Conservation (phyloP, 2,329 filamentous ascomycete species). For the Pestalotiopsis sp. region DNA sequence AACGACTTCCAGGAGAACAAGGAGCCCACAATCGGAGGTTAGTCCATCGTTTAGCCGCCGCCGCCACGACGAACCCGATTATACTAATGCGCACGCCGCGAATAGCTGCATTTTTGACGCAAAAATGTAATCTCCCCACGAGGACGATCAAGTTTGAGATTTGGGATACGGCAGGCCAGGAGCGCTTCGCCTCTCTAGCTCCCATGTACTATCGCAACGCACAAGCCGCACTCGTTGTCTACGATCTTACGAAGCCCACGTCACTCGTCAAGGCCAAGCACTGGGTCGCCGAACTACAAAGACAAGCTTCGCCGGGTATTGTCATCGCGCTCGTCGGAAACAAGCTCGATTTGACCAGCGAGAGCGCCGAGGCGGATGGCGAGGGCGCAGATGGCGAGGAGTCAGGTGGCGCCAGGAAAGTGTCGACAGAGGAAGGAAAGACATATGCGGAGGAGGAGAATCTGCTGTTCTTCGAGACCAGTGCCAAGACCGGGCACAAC, state of each 20-base stretch:
- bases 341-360: slow-evolving; percentile 86
- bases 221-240: slow-evolving; percentile 95
- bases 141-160: slow-evolving; percentile 94
- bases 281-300: slow-evolving; percentile 97
- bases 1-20: slow-evolving; percentile 99
- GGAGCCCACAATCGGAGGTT: slow-evolving; percentile 98
- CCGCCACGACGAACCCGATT: slow-evolving; percentile 7
- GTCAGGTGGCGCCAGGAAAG: slow-evolving; percentile 78
- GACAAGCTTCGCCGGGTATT: slow-evolving; percentile 93
- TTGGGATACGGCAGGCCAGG: slow-evolving; percentile 98
- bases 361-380: slow-evolving; percentile 54
- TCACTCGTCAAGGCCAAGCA: slow-evolving; percentile 97
- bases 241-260: slow-evolving; percentile 96
- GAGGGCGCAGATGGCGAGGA: slow-evolving; percentile 57
- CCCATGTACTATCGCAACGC: slow-evolving; percentile 99
- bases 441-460: slow-evolving; percentile 93
- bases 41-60: slow-evolving; percentile 29
- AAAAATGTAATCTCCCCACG: slow-evolving; percentile 95
- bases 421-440: slow-evolving; percentile 89
- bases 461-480: slow-evolving; percentile 96
- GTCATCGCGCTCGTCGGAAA: slow-evolving; percentile 97
- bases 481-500: slow-evolving; percentile 93
- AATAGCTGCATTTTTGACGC: slow-evolving; percentile 92
- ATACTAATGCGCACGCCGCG: not conserved
- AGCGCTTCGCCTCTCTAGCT: slow-evolving; percentile 93